Evolutionary conservation across 495 filamentous ascomycete genomes (phyloP).

Genomic region (Annulohypoxylon maeteangense): DNA sequence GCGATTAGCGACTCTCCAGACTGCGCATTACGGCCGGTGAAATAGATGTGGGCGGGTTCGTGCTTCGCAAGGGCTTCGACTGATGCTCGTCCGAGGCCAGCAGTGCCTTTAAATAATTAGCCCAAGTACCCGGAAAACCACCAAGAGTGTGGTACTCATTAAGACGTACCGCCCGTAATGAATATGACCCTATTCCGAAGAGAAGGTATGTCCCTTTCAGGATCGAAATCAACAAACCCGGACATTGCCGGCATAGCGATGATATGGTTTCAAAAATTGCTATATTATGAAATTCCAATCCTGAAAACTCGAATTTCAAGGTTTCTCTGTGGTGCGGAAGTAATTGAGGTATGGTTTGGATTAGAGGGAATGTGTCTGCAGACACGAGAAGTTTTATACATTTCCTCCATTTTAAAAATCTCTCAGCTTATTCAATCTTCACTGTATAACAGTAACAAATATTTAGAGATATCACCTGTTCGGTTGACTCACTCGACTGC

Average conservation of each 20-base stretch:
- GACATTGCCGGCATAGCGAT: slow-evolving; percentile 18
- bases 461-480: neutral
- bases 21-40: slow-evolving; percentile 64
- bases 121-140: neutral
- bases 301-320: too few relatives aligned
- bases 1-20: slow-evolving; percentile 32
- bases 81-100: slow-evolving; percentile 73
- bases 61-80: slow-evolving; percentile 70
- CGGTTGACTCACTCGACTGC: neutral
- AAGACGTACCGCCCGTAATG: slow-evolving; percentile 67
- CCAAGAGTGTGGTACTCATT: neutral
- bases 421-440: neutral
- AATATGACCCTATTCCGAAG: slow-evolving; percentile 68
- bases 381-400: neutral
- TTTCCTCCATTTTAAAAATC: neutral
- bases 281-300: neutral
- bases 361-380: neutral
- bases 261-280: neutral
- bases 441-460: neutral
- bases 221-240: slow-evolving; percentile 53
- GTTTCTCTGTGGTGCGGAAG: neutral
- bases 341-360: neutral
- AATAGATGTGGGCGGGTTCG: slow-evolving; percentile 68
- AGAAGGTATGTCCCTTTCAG: slow-evolving; percentile 66
- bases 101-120: slow-evolving; percentile 61